Base-by-base conservation (phyloP, 2,329 filamentous ascomycete species). In the Aureobasidium sp. region DNA sequence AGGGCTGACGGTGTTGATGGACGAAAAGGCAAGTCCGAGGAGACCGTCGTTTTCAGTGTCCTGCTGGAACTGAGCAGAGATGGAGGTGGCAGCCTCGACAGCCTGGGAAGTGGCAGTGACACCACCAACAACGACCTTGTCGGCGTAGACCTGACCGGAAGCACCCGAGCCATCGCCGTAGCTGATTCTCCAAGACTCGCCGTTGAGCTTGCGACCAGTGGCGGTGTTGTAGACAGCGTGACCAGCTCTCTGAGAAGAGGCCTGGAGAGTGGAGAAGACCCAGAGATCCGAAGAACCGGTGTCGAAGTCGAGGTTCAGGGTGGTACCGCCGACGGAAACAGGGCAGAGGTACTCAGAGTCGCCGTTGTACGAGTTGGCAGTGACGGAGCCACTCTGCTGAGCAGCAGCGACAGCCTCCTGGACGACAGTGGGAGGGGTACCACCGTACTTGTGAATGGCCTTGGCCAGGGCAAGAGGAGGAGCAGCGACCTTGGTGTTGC, bases 131-230 rank as follows among this genome's bases (percentile, higher is more conserved):
- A 75, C 74, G 43, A 89, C 86, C 49, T 77, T 81, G 70, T 89
- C 87, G 33, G 76, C 78, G 72, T 86, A 88, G 58, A 89, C 86
- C 53, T 79, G 78, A 43, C 87, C 87, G 43, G 72, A 75, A 21
- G 86, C 86, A 42, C 77, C 78, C 43, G 82, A 83, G 15, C 83
- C 82, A 65, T 89, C 87, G 27, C 83, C 85, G 66, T 89, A 89
- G n/a, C 69, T 73, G 67, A 88, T 85, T 4, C 71, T 70, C 84
- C 84, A 88, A 23, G 71, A 77, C 64, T 77, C 73, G 21, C 81
- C 81, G 2, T 62, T 63, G 50, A 83, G 66, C 47, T 75, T 70
- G 63, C 76, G 78, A 47, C 74, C 74, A 8, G 68, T 83, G 2
- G 75, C 78, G 7, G 60, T 70, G 47, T 77, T 74, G 72, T 89